Base-by-base conservation (phyloP, 176 grass and related monocot species). In the Avena insularis region DNA sequence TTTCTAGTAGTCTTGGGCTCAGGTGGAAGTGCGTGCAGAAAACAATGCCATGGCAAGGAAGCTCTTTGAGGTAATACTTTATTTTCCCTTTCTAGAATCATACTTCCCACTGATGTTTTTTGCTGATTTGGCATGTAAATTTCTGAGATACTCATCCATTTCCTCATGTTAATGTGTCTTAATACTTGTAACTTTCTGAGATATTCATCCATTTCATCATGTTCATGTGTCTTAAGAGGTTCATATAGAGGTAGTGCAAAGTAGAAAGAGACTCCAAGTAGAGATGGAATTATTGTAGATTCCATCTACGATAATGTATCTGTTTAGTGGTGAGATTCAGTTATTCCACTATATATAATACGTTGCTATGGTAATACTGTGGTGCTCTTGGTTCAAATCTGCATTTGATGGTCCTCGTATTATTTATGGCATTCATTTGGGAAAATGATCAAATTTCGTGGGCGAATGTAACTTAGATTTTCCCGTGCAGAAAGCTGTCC, bases 1-100 rank as follows among this genome's bases (percentile, higher is more conserved):
- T 95, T 88, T 94, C 85, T 91, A 83, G 86, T 80, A 98, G 96
- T 87, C 93, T 81, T 98, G 96, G 96, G 96, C 96, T 70, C 96
- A 98, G 78, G 82, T 98, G 71, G 96, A 98, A 88, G 94, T 98
- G 87, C 88, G 94, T 45, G 93, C 90, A 79, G 86, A 92, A 65
- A 96, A 98, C 86, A 88, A 90, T 76, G 75, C 36, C 73, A 91
- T 91, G 75, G 93, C 96, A 25, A 95, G 93, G 81, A 91, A 96
- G 80, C 96, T 98, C 47, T 98, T 98, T 61, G 96, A 98, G 96
- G 93, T 98, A 88, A 94, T 86, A 68, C 70, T 58, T 83, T 46
- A 55, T 84, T 87, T 87, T 50, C 57, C 55, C 54, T 89, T 88
- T 81, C 35, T 84, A 71, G 81, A 83, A 91, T 66, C 16, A 63